A percentile compares a stretch with the other conserved stretches of the same genome.
These are phyloP conservation scores for Globisporangium rhizosaccharum DNA, from an alignment of 352 stramenopile genomes.

Conservation along the genomic window DNA sequence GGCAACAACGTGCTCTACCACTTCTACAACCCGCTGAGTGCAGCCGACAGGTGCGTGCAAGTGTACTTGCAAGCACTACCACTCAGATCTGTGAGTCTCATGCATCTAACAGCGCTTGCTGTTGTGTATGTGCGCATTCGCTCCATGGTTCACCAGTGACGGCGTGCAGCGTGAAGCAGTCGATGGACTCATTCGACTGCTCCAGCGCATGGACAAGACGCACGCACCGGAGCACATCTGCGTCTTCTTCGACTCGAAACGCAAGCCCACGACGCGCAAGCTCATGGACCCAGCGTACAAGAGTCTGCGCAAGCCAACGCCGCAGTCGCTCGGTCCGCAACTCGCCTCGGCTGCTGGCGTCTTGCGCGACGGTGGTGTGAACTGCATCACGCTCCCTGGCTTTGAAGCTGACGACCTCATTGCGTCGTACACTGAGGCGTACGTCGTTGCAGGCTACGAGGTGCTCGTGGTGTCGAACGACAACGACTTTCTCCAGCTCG, in stretches of 20 bases:
- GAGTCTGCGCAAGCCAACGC: conserved; percentile 28
- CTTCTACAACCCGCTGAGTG: conserved; percentile 43
- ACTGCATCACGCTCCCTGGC: conserved; percentile 43
- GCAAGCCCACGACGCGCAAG: conserved; percentile 33
- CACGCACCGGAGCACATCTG: conserved; percentile 44
- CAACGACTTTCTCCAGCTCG: conserved; percentile 68
- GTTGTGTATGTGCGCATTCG: not conserved
- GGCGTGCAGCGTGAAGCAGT: conserved; percentile 34
- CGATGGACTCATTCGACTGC: conserved; percentile 34
- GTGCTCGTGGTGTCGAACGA: conserved; percentile 68
- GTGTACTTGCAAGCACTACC: not conserved
- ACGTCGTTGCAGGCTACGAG: conserved; percentile 32
- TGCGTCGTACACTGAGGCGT: conserved; percentile 49
- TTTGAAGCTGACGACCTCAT: conserved; percentile 69
- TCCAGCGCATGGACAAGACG: conserved; percentile 42
- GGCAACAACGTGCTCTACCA: conserved; percentile 64
- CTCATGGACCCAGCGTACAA: conserved; percentile 59
- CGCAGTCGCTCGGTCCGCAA: conserved; percentile 29
- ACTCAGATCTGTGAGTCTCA: not conserved
- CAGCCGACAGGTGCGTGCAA: conserved; percentile 24
- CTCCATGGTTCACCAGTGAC: conserved; percentile 14
- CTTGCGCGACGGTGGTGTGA: conserved; percentile 25
- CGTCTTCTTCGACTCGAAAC: conserved; percentile 56
- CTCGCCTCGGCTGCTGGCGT: conserved; percentile 33
- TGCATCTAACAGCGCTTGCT: not conserved